A percentile compares a stretch with the other conserved stretches of the same genome.
Evolutionary conservation across 768 basidiomycete species (phyloP).

Genomic region (Russula ochroleuca): DNA sequence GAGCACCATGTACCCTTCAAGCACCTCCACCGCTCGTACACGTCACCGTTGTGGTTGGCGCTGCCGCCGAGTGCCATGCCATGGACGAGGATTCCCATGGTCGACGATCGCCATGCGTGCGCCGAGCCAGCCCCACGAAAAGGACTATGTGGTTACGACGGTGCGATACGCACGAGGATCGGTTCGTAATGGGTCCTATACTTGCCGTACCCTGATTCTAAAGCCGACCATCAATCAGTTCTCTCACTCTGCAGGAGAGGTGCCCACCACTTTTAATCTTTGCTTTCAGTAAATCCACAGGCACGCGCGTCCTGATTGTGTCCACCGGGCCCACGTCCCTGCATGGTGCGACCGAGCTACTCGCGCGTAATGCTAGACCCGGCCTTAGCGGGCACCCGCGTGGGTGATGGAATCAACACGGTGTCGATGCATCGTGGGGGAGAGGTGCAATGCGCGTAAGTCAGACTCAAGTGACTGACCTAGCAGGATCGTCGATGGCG

Average conservation of each 20-base stretch:
- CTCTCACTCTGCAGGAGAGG: neutral
- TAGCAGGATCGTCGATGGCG: too few species aligned
- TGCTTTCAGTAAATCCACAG: constrained; percentile 73
- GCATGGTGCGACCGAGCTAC: constrained; percentile 88
- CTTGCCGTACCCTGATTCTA: constrained; percentile 75
- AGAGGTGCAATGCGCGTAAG: constrained; percentile 78
- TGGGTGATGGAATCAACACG: constrained; percentile 87
- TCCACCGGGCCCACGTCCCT: constrained; percentile 75
- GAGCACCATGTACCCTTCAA: too few species aligned
- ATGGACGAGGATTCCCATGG: too few species aligned
- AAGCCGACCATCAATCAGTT: neutral
- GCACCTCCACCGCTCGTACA: too few species aligned
- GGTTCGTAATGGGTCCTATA: constrained; percentile 81
- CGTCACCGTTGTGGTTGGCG: too few species aligned
- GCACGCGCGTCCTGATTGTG: constrained; percentile 94
- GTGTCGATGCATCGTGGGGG: constrained; percentile 76
- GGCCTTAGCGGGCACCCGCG: constrained; percentile 91
- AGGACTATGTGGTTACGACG: too few species aligned
- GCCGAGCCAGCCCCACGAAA: too few species aligned
- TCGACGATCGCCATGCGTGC: too few species aligned
- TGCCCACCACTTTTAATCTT: constrained; percentile 68
- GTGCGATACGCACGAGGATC: too few species aligned
- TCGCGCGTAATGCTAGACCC: constrained; percentile 87
- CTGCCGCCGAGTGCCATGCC: too few species aligned
- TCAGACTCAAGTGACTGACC: constrained; percentile 94